Conservation (phyloP, 1,284 basidiomycete species). For the Athelia psychrophila region DNA sequence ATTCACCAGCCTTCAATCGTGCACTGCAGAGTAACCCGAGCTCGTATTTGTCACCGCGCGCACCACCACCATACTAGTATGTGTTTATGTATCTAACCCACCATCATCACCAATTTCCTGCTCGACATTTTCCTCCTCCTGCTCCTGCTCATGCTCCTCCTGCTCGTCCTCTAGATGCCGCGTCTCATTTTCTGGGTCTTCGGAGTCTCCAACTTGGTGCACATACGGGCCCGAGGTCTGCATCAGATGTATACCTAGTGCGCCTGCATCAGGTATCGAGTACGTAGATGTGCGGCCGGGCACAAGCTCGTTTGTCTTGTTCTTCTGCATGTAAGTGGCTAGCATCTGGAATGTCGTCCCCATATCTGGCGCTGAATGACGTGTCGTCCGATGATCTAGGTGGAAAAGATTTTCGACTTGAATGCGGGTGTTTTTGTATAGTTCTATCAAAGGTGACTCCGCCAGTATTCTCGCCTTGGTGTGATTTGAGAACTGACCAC, state of each 20-base stretch:
- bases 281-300: not conserved
- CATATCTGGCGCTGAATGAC: conserved; percentile 26
- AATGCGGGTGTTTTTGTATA: conserved; percentile 18
- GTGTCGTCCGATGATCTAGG: conserved; percentile 19
- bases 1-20: no score
- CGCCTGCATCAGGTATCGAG: not conserved
- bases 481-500: conserved; percentile 21
- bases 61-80: not conserved
- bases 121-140: no score
- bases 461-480: conserved; percentile 22
- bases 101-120: no score
- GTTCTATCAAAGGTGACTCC: conserved; percentile 29
- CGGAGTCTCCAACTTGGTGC: not conserved
- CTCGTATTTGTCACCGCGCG: not conserved
- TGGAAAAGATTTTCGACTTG: conserved; percentile 26
- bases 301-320: not conserved
- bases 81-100: no score
- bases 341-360: conserved; percentile 16
- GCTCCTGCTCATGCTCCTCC: no score
- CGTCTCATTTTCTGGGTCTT: not conserved
- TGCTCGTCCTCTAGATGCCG: not conserved
- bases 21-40: no score
- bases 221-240: not conserved
- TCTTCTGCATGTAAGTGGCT: not conserved
- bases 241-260: not conserved